These are phyloP conservation scores for Cyberlindnera petersonii DNA, from an alignment of 805 yeast genomes.

Conservation along the genomic window DNA sequence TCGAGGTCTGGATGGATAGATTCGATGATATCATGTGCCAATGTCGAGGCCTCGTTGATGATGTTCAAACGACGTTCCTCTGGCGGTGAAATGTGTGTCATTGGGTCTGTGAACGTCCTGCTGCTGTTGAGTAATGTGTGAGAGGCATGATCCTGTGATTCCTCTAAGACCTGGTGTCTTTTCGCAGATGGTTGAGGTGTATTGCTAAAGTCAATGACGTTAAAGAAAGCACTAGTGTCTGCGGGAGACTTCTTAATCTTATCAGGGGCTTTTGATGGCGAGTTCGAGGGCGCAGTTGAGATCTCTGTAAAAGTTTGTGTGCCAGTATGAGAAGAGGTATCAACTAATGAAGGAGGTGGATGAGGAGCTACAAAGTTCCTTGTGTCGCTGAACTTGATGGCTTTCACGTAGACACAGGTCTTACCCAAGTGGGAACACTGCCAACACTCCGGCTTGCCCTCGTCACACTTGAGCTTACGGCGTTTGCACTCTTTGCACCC, in stretches of 20 bases:
- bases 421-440: conserved; percentile 37
- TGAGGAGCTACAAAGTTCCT: conserved; percentile 8
- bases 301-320: no score
- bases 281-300: no score
- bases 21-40: conserved; percentile 25
- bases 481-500: conserved; percentile 45
- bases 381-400: conserved; percentile 21
- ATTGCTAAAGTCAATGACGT: conserved; percentile 13
- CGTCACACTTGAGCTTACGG: conserved; percentile 35
- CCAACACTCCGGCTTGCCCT: conserved; percentile 32
- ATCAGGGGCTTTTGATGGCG: neutral
- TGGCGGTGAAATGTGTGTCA: conserved; percentile 13
- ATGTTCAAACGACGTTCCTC: conserved; percentile 16
- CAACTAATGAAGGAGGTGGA: no score
- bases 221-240: conserved; percentile 7
- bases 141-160: neutral
- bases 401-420: conserved; percentile 35
- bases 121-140: neutral
- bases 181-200: conserved; percentile 8
- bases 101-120: conserved; percentile 1
- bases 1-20: conserved; percentile 19
- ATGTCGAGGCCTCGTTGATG: conserved; percentile 22
- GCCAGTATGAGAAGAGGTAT: no score
- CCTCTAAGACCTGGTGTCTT: neutral
- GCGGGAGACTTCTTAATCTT: neutral